A percentile compares a stretch with the other conserved stretches of the same genome.
Evolutionary conservation across 1,139 yeast genomes (phyloP).

Genomic region (Protomyces lactucae-debilis): DNA sequence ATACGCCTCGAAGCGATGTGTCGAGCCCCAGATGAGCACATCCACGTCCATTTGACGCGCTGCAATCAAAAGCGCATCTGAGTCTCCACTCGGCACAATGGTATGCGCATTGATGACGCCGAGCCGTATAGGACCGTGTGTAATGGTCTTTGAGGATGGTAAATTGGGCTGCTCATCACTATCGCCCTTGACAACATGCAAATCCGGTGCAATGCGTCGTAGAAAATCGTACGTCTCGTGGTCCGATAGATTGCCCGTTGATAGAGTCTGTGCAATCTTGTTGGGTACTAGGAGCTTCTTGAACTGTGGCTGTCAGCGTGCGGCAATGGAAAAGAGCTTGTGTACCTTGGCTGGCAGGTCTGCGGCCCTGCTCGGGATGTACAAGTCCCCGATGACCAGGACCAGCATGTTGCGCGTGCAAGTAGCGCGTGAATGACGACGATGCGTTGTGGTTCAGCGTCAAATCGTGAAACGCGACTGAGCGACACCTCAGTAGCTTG

Average conservation of each 20-base stretch:
- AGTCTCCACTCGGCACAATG: slow-evolving; percentile 79
- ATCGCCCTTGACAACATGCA: slow-evolving; percentile 78
- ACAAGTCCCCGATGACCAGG: slow-evolving; percentile 85
- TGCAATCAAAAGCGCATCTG: slow-evolving; percentile 70
- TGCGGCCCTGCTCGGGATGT: slow-evolving; percentile 78
- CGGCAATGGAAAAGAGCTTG: not conserved
- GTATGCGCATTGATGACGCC: slow-evolving; percentile 85
- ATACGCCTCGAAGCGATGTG: slow-evolving; percentile 88
- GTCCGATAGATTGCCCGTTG: slow-evolving; percentile 80
- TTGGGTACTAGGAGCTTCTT: slow-evolving; percentile 70
- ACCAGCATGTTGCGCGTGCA: slow-evolving; percentile 54
- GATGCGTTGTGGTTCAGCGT: not conserved
- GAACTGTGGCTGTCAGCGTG: slow-evolving; percentile 45
- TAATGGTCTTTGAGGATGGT: slow-evolving; percentile 63
- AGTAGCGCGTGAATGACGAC: not conserved
- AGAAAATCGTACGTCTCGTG: slow-evolving; percentile 60
- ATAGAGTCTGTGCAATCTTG: slow-evolving; percentile 76
- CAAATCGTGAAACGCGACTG: too few relatives aligned
- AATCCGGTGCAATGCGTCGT: slow-evolving; percentile 62
- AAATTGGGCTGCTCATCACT: slow-evolving; percentile 46
- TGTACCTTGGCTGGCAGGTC: slow-evolving; percentile 37
- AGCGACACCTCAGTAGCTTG: too few relatives aligned
- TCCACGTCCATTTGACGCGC: slow-evolving; percentile 93
- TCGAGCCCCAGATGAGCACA: slow-evolving; percentile 92
- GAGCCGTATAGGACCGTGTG: slow-evolving; percentile 65